Conservation (phyloP, 768 basidiomycete species). For the Mycena rebaudengoi region DNA sequence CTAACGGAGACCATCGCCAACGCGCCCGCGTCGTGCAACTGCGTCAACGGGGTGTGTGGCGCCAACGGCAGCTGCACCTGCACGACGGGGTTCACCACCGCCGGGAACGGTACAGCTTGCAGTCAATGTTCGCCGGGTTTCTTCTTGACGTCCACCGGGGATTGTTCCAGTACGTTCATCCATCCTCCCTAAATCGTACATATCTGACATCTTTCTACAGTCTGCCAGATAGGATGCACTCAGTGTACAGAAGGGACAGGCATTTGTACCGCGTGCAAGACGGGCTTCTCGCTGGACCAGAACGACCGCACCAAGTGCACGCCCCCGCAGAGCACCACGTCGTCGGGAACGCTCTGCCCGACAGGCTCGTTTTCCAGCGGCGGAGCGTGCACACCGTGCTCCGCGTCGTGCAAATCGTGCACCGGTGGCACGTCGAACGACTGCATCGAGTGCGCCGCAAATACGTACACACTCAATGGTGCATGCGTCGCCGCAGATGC, state of each 20-base stretch:
- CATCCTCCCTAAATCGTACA: background rate
- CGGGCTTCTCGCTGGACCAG: too few species aligned
- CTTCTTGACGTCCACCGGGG: slow-evolving; percentile 64
- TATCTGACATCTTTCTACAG: slow-evolving; percentile 37
- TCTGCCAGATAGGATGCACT: slow-evolving; percentile 72
- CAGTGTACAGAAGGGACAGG: slow-evolving; percentile 72
- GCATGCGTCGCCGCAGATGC: too few species aligned
- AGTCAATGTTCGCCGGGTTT: slow-evolving; percentile 71
- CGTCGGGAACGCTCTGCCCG: slow-evolving; percentile 66
- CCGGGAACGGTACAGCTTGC: slow-evolving; percentile 71
- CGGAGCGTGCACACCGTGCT: slow-evolving; percentile 63
- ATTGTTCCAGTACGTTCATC: slow-evolving; percentile 61
- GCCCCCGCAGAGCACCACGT: slow-evolving; percentile 59
- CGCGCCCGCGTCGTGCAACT: slow-evolving; percentile 79
- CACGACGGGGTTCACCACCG: slow-evolving; percentile 66
- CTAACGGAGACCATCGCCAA: slow-evolving; percentile 55
- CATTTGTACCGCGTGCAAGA: too few species aligned
- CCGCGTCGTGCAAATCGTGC: slow-evolving; percentile 69
- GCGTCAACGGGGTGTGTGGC: slow-evolving; percentile 79
- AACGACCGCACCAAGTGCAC: slow-evolving; percentile 74
- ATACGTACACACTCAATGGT: slow-evolving; percentile 67
- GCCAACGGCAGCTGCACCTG: slow-evolving; percentile 72
- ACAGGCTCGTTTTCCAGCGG: slow-evolving; percentile 67
- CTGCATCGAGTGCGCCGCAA: slow-evolving; percentile 73
- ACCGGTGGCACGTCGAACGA: slow-evolving; percentile 67